Base-by-base conservation (phyloP, 352 stramenopile genomes). In the Phytopythium ostracodes region DNA sequence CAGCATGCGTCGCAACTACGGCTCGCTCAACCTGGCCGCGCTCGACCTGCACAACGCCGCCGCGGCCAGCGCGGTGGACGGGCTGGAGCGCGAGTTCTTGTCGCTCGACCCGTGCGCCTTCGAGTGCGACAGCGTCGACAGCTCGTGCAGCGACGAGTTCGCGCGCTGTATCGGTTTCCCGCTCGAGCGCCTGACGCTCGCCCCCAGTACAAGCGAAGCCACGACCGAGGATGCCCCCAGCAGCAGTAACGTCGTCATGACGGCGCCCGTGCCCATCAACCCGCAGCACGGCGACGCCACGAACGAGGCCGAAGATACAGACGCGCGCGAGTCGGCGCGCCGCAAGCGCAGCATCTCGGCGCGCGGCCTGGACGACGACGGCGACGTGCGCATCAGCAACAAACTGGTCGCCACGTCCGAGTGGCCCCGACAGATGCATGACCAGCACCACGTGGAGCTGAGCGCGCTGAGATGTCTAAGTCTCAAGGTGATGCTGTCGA, bases 401-500 rank as follows among this genome's bases (percentile, higher is more conserved):
- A 31, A 67, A 40, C 43, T 70, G 59, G 57, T 63, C 3, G 44
- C 67, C 20, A 35, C 71, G 33, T 52, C 58, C 24, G 59, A 77
- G 61, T 52, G 69, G 50, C 68, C 68, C 44, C 65, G 67, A 46
- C 67, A 71, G 56, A 36, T 75, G 42, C 64, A 72, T 12, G 65
- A 76, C 29, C 72, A 76, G 46, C 72, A 80, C 60, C 57, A 79
- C 56, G 49, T 74, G 52, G 75, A 84, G 64, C 65, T 84, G 29
- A 71, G 79, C 58, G 73, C 75, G 49, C 66, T 84, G 60, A 59
- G 75, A 60, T 81, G 75, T 78, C 63, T 84, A 27, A 78, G 71
- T 22, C 71, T 84, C 60, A 84, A 84, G 64, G 51, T 80, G 33
- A 84, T 84, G 75, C 68, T 84, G n/a, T 76, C 70, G 22, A 75